These are phyloP conservation scores for Wickerhamiella cacticola DNA, from an alignment of 805 yeast species.

Conservation along the genomic window DNA sequence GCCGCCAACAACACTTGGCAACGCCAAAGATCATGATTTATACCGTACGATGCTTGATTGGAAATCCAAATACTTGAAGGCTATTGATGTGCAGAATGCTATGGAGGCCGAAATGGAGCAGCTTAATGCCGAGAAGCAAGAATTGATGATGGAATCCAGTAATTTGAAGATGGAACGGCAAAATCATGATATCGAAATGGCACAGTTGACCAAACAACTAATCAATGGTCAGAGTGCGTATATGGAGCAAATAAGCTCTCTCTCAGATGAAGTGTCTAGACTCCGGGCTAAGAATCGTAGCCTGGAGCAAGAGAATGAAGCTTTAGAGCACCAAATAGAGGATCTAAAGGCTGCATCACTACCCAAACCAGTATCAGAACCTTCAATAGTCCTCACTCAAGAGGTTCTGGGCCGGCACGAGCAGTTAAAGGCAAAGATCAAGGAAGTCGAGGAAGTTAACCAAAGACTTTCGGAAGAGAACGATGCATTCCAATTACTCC, in stretches of 20 bases:
- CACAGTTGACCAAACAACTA: conserved; percentile 24
- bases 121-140: conserved; percentile 19
- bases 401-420: conserved; percentile 26
- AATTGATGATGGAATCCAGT: conserved; percentile 16
- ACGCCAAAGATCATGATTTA: not conserved
- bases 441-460: conserved; percentile 47
- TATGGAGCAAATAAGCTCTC: conserved; percentile 18
- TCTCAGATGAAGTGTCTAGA: conserved; percentile 19
- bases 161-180: not conserved
- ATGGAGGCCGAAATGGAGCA: conserved; percentile 21
- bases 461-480: conserved; percentile 33
- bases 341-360: conserved; percentile 7
- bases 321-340: not conserved
- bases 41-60: conserved; percentile 7
- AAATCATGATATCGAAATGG: conserved; percentile 20
- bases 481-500: conserved; percentile 27
- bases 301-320: conserved; percentile 1
- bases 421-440: conserved; percentile 30
- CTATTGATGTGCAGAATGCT: conserved; percentile 17
- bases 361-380: not conserved
- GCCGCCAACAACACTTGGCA: conserved; percentile 1
- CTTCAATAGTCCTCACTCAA: conserved; percentile 21
- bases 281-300: conserved; percentile 14
- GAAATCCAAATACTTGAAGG: conserved; percentile 10
- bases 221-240: conserved; percentile 24